A percentile compares a stretch with the other conserved stretches of the same genome.
Evolutionary conservation across 352 stramenopile species (phyloP).

Genomic region (Albugo laibachii): DNA sequence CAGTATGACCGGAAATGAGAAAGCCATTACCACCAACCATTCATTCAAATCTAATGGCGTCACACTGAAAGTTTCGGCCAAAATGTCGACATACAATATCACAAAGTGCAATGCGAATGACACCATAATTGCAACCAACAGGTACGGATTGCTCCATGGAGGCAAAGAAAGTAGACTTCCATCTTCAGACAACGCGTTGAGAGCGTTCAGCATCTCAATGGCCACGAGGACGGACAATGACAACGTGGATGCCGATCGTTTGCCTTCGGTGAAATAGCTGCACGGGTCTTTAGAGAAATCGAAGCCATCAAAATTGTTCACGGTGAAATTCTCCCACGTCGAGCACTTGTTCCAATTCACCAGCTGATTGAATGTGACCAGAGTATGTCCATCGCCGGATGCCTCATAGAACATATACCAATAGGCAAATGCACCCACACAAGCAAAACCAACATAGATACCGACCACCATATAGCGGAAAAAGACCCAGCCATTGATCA

Average conservation of each 20-base stretch:
- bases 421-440: conserved; percentile 84
- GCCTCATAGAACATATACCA: conserved; percentile 87
- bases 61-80: conserved; percentile 86
- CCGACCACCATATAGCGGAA: conserved; percentile 94
- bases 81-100: conserved; percentile 86
- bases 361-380: conserved; percentile 80
- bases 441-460: conserved; percentile 86
- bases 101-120: conserved; percentile 88
- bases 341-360: conserved; percentile 82
- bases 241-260: conserved; percentile 83
- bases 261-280: conserved; percentile 85
- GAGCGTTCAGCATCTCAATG: conserved; percentile 92
- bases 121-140: conserved; percentile 84
- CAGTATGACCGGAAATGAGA: conserved; percentile 85
- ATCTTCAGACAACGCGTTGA: conserved; percentile 88
- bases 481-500: conserved; percentile 97
- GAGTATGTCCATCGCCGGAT: conserved; percentile 81
- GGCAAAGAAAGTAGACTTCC: conserved; percentile 83
- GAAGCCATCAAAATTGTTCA: conserved; percentile 82
- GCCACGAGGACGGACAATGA: conserved; percentile 86
- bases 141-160: conserved; percentile 86
- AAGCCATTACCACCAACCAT: conserved; percentile 82
- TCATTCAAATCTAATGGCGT: conserved; percentile 83
- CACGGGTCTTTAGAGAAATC: conserved; percentile 81
- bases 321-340: conserved; percentile 81